phyloP scores from a whole-genome alignment of 2,329 filamentous ascomycete species.

The Fusarium bactridioides region DNA sequence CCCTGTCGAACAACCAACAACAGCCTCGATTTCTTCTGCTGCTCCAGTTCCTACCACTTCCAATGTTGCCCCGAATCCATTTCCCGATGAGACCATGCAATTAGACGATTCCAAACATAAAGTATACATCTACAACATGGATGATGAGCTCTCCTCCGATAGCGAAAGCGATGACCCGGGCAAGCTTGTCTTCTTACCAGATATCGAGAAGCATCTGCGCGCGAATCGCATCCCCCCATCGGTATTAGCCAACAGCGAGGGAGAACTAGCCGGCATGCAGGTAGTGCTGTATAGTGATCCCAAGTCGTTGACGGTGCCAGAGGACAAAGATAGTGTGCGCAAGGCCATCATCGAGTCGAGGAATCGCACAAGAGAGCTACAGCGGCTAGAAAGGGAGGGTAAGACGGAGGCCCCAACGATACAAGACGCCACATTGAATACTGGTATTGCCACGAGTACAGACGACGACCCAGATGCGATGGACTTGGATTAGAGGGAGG shows the following conservation, averaged over 20 bases:
- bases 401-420: slow-evolving; percentile 9
- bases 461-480: slow-evolving; percentile 67
- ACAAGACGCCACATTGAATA: slow-evolving; percentile 12
- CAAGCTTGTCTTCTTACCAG: slow-evolving; percentile 79
- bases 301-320: slow-evolving; percentile 75
- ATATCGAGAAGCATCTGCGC: slow-evolving; percentile 82
- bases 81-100: slow-evolving; percentile 72
- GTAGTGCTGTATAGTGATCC: slow-evolving; percentile 87
- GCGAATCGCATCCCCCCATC: slow-evolving; percentile 74
- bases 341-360: slow-evolving; percentile 85
- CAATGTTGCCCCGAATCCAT: slow-evolving; percentile 15
- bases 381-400: slow-evolving; percentile 52
- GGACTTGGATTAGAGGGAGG: slow-evolving; percentile 64
- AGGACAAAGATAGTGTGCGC: slow-evolving; percentile 78
- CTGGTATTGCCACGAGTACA: slow-evolving; percentile 19
- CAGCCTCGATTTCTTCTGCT: slow-evolving; percentile 33
- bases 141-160: slow-evolving; percentile 77
- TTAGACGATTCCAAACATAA: slow-evolving; percentile 87
- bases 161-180: slow-evolving; percentile 56
- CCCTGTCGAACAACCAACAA: slow-evolving; percentile 61
- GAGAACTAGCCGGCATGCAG: slow-evolving; percentile 69
- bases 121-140: slow-evolving; percentile 90
- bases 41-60: slow-evolving; percentile 28
- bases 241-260: slow-evolving; percentile 65
- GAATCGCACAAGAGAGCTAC: slow-evolving; percentile 69